Base-by-base conservation (phyloP, 306 rosid genomes). In the Prunus mongolica region DNA sequence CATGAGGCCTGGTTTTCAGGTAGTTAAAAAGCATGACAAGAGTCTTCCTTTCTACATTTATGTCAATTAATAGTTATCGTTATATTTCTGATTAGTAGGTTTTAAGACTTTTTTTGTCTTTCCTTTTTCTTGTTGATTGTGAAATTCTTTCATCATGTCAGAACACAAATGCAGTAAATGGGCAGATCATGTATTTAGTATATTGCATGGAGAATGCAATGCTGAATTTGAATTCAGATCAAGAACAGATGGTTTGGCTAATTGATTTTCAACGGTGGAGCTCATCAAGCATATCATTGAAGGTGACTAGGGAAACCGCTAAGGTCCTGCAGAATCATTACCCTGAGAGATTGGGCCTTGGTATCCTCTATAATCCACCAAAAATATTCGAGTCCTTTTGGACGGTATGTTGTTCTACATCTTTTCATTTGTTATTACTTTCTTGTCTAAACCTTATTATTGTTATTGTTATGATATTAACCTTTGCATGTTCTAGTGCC, bases 131-230 rank as follows among this genome's bases (percentile, higher is more conserved):
- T 67, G 63, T 78, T 75, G 20, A 79, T 45, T 73, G 60, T 67
- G 61, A 76, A 45, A 66, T 80, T 65, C 25, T 78, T 61, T 68
- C 27, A 13, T 30, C 45, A 61, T 63, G 55, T 49, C 88, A 93
- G 98, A 88, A 83, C 67, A 62, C 91, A 67, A 83, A 69, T 55
- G 67, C 83, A 16, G 22, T 81, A 65, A 46, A 9, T 41, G 85
- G 72, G 38, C 96, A 91, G 81, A 88, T 93, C 50, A 76, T 80
- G 83, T 88, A 87, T 81, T 81, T 93, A 57, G 94, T 91, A 34
- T 93, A 93, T 83, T 85, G 91, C 69, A 64, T 93, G 91, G 98
- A 93, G 86, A 85, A 93, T 85, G 96, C 95, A 54, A 89, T 93
- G 67, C 38, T 60, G 84, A 88, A 81, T 82, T 52, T 24, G 44